Percentiles rank a stretch among this genome's conserved stretches.
phyloP scores from a whole-genome alignment of 768 basidiomycete genomes.

The Chalciporus sphaerocephalus region DNA sequence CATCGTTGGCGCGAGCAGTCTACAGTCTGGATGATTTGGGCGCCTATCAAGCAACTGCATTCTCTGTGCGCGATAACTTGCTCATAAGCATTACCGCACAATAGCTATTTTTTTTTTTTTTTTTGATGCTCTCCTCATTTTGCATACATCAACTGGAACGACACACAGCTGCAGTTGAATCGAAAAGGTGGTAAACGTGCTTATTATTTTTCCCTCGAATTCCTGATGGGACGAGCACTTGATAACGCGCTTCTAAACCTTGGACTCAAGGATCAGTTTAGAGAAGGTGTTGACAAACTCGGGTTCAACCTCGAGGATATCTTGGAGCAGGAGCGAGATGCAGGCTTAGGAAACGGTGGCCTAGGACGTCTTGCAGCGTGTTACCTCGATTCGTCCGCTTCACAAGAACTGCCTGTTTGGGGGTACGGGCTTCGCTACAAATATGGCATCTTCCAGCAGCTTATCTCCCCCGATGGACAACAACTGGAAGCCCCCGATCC shows the following conservation, averaged over 20 bases:
- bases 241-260: conserved; percentile 87
- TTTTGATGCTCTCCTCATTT: background rate
- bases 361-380: conserved; percentile 95
- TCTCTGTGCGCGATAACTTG: conserved; percentile 84
- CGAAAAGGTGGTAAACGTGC: conserved; percentile 84
- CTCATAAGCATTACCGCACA: conserved; percentile 45
- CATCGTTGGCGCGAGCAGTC: conserved; percentile 85
- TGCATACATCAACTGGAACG: conserved; percentile 75
- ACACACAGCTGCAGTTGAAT: conserved; percentile 70
- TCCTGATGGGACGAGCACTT: conserved; percentile 78
- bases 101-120: background rate
- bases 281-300: conserved; percentile 62
- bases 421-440: conserved; percentile 92
- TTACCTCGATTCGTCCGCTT: conserved; percentile 91
- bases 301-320: conserved; percentile 90
- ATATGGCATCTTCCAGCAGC: conserved; percentile 94
- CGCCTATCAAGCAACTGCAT: conserved; percentile 88
- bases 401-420: conserved; percentile 89
- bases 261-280: conserved; percentile 73
- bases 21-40: conserved; percentile 85
- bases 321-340: conserved; percentile 86
- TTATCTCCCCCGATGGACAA: conserved; percentile 78
- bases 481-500: conserved; percentile 91
- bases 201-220: conserved; percentile 95
- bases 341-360: conserved; percentile 92